Evolutionary conservation across 2,329 filamentous ascomycete genomes (phyloP), one percentile per base, ranked within the genome.

Genomic region (Pestalotiopsis sp.): DNA sequence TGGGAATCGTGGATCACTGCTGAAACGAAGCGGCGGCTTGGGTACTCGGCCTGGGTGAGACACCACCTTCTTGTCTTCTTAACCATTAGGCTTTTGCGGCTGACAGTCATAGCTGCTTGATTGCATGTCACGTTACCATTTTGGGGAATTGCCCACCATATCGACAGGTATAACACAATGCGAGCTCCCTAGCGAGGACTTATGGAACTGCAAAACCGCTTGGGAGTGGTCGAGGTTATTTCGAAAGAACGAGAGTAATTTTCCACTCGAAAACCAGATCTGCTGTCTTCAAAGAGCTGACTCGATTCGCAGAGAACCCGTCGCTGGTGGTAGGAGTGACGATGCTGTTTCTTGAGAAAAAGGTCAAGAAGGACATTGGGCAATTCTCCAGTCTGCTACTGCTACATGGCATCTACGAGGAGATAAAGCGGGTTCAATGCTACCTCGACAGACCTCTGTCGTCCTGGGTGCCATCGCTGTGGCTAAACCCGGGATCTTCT

Each of bases 41-140:
- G 20, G 3, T 49, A 45, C 20, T 20, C 20, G 3, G 39, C 25
- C 23, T 49, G 36, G n/a, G n/a, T 63, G 41, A 63, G 36, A 4
- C 13, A 4, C 31, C 20, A 4, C n/a, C n/a, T 41, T n/a, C n/a
- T 20, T 41, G 12, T 23, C 17, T 36, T 39, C 31, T 23, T 23
- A 1, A 23, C 20, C 20, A 23, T 23, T 23, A 1, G 20, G 20
- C 20, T 23, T 23, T 23, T 23, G 20, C 9, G 5, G 45, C 45
- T 52, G 45, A 52, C n/a, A 11, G 12, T 17, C 7, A 5, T 23
- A 64, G 62, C 62, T 64, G 13, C 62, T 64, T 23, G 62, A 64
- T 12, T 64, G 62, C 14, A 64, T 64, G 62, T 64, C 62, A 45
- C 31, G 23, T 9, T 64, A 64, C 20, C 62, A 64, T 31, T 64